phyloP scores from a whole-genome alignment of 176 grass and related monocot genomes.

The Chrysopogon serrulatus region DNA sequence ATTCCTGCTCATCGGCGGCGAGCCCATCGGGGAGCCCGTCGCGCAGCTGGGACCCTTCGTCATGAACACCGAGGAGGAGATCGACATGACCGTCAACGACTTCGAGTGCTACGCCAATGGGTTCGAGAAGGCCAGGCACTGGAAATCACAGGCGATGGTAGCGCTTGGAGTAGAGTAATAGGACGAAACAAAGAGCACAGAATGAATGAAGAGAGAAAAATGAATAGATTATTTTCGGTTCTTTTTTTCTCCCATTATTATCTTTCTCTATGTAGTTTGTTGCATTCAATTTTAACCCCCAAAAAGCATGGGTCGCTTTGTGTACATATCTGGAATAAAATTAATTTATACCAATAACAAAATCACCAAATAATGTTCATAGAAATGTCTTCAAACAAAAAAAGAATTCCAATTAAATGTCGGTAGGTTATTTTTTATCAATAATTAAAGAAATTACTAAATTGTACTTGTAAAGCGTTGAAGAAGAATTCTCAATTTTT shows the following conservation, averaged over 20 bases:
- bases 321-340: conserved; percentile 10
- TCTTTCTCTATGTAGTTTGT: background rate
- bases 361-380: background rate
- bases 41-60: conserved; percentile 87
- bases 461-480: too few relatives aligned
- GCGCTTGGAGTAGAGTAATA: conserved; percentile 44
- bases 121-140: conserved; percentile 87
- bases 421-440: too few relatives aligned
- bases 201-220: background rate
- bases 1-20: conserved; percentile 76
- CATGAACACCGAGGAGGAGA: conserved; percentile 99
- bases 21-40: conserved; percentile 87
- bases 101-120: conserved; percentile 74
- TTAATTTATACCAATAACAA: background rate
- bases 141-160: conserved; percentile 68
- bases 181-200: background rate
- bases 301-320: background rate
- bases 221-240: background rate
- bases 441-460: too few relatives aligned
- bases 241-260: background rate
- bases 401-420: background rate
- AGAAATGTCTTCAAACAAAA: background rate
- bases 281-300: background rate
- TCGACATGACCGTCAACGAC: conserved; percentile 86
- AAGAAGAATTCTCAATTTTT: too few relatives aligned